phyloP scores from a whole-genome alignment of 495 filamentous ascomycete species.

The Lophium mytilinum region DNA sequence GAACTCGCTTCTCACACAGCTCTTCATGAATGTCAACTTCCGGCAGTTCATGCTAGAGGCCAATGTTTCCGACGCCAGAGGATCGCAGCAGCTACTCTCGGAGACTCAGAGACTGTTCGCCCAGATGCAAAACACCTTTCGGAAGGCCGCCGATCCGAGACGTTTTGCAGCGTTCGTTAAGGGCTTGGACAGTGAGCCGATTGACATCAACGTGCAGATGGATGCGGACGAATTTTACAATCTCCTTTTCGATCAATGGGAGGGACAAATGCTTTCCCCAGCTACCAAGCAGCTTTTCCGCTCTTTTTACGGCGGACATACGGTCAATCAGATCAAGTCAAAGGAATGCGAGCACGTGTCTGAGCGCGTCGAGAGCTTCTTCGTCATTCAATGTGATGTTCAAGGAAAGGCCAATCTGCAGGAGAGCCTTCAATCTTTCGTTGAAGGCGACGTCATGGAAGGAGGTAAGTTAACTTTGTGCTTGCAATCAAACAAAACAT shows the following conservation, averaged over 20 bases:
- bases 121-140: constrained; percentile 73
- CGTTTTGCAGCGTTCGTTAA: constrained; percentile 65
- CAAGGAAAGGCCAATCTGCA: constrained; percentile 79
- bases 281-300: constrained; percentile 69
- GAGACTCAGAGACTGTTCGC: constrained; percentile 77
- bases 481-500: constrained; percentile 18
- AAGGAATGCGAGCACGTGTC: constrained; percentile 93
- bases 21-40: constrained; percentile 94
- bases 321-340: constrained; percentile 91
- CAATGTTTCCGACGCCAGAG: constrained; percentile 40
- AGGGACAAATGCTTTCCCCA: constrained; percentile 62
- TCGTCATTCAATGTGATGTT: constrained; percentile 93
- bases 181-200: constrained; percentile 75
- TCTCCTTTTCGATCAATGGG: constrained; percentile 82
- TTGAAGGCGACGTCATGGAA: constrained; percentile 95
- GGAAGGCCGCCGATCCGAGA: constrained; percentile 62
- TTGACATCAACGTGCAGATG: constrained; percentile 88
- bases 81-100: constrained; percentile 58
- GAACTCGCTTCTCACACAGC: constrained; percentile 89
- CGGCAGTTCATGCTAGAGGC: constrained; percentile 73
- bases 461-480: constrained; percentile 50
- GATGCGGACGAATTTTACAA: constrained; percentile 98
- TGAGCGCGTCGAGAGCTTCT: constrained; percentile 81
- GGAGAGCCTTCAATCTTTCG: constrained; percentile 87
- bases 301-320: constrained; percentile 81